Evolutionary conservation across 2,329 filamentous ascomycete species (phyloP).

Genomic region (Fusarium cicatricum): DNA sequence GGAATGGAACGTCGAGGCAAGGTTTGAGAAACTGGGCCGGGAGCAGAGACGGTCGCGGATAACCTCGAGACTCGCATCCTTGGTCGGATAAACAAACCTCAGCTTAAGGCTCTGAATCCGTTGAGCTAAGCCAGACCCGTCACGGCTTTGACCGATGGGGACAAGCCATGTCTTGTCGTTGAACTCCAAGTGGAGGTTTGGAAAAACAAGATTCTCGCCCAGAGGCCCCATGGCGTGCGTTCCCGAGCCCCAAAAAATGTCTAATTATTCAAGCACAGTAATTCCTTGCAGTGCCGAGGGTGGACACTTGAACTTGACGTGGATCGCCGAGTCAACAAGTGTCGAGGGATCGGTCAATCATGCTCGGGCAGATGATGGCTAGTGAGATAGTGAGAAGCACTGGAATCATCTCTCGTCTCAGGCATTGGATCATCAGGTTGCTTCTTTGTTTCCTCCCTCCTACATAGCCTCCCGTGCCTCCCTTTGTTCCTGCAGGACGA

Average conservation of each 20-base stretch:
- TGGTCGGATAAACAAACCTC: not conserved
- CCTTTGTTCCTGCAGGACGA: conserved; percentile 22
- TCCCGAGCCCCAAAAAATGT: conserved; percentile 26
- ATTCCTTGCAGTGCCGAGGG: conserved; percentile 17
- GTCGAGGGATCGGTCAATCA: conserved; percentile 2
- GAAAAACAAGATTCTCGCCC: not conserved
- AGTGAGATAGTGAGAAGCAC: not conserved
- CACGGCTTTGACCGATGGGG: conserved; percentile 13
- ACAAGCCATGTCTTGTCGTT: too few species aligned
- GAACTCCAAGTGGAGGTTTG: too few species aligned
- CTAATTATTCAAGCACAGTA: too few species aligned
- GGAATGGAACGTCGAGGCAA: not conserved
- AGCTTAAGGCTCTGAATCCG: too few species aligned
- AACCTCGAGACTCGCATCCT: not conserved
- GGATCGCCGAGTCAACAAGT: conserved; percentile 31
- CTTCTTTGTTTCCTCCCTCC: conserved; percentile 15
- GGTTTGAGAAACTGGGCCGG: not conserved
- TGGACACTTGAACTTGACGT: conserved; percentile 16
- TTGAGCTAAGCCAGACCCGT: conserved; percentile 1
- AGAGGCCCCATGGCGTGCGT: not conserved
- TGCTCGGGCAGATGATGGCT: not conserved
- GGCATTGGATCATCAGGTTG: conserved; percentile 19
- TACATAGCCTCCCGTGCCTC: too few species aligned
- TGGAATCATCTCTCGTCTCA: conserved; percentile 11
- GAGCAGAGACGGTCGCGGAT: too few species aligned